Base-by-base conservation (phyloP, 1,284 basidiomycete species). In the Uromyces viciae-fabae region DNA sequence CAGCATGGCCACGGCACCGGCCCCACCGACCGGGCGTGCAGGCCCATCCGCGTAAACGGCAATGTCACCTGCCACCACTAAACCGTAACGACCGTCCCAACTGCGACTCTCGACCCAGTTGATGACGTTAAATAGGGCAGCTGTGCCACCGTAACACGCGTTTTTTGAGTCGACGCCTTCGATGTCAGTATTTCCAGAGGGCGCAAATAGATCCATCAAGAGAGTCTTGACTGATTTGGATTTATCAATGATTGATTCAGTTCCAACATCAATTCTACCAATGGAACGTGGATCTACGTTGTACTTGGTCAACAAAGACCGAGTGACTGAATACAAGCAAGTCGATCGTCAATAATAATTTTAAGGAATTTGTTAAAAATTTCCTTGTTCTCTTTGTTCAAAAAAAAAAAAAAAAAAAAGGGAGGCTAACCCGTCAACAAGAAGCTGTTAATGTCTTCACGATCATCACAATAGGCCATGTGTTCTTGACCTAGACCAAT, bases 111-210 rank as follows among this genome's bases (percentile, higher is more conserved):
- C 96, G 83, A 98, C 89, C 96, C 96, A 99, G 42, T 80, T 80
- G 86, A 97, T 89, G 75, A 94, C 92, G 88, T 98, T 98, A 91
- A 97, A 98, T 82, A 99, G 90, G 3, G 96, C 96, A 66, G 96
- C 96, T 33, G 96, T 99, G 56, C 94, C 96, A 69, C 96, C 96
- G 86, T 99, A 99, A 89, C 96, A 99, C 28, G 96, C 96, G 86
- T 99, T 99, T 89, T 99, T 99, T 82, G 93, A 95, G 89, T 99
- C 96, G 86, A 99, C 93, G 84, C 96, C 96, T 88, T 99, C 96
- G 83, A 99, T 95, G 86, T 99, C 96, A 84, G 91, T 91, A 91
- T 99, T 99, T 83, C 94, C 96, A 49, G 92, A 90, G 80, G 90
- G 90, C 64, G 91, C 91, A 85, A 99, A 99, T 84, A 99, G 92